A percentile compares a stretch with the other conserved stretches of the same genome.
These are phyloP conservation scores for Myrica gale DNA, from an alignment of 306 rosid genomes.

Conservation along the genomic window DNA sequence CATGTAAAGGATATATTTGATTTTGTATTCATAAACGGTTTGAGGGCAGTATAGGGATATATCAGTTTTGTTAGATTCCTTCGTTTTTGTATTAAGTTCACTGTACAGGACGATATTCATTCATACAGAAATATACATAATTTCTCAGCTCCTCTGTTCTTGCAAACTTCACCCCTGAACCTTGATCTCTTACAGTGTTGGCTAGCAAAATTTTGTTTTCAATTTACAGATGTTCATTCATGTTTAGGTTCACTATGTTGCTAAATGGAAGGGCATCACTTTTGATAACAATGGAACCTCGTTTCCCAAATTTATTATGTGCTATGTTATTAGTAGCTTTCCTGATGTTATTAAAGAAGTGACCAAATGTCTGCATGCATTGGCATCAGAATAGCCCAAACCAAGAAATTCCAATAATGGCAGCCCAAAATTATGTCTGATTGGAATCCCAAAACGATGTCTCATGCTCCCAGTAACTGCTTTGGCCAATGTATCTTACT, in stretches of 20 bases:
- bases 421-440: no score
- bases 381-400: neutral
- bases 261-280: conserved; percentile 89
- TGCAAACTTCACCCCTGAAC: no score
- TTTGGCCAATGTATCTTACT: conserved; percentile 13
- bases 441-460: no score
- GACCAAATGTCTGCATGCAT: neutral
- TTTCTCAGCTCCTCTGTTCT: no score
- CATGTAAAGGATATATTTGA: no score
- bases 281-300: conserved; percentile 34
- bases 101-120: no score
- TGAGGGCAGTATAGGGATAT: no score
- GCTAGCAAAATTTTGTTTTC: conserved; percentile 12
- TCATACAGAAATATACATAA: no score
- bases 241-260: conserved; percentile 91
- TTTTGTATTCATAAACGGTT: no score
- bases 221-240: conserved; percentile 3
- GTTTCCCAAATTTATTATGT: neutral
- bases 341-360: conserved; percentile 7
- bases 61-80: no score
- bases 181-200: no score
- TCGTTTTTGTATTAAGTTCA: no score
- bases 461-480: neutral
- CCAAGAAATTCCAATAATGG: neutral
- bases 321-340: neutral